phyloP scores from a whole-genome alignment of 768 basidiomycete species.

The Collybia nuda region DNA sequence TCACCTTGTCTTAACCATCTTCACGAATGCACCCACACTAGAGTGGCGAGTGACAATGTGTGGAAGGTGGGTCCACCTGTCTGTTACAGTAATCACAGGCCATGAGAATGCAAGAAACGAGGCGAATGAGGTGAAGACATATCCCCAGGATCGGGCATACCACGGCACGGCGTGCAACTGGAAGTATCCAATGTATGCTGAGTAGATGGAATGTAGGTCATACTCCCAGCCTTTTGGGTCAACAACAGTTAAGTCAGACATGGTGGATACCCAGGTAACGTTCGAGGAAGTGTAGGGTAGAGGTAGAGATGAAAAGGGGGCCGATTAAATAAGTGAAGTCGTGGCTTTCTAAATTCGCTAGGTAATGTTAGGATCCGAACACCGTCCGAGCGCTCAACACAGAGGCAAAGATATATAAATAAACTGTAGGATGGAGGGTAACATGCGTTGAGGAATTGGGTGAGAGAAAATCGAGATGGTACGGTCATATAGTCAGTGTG shows the following conservation, averaged over 20 bases:
- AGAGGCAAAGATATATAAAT: no score
- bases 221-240: constrained; percentile 80
- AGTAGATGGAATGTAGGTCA: constrained; percentile 79
- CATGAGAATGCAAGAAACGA: constrained; percentile 80
- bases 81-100: constrained; percentile 80
- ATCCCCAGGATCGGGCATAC: constrained; percentile 75
- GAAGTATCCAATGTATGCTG: constrained; percentile 79
- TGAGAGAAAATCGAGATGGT: no score
- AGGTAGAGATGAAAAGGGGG: no score
- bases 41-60: constrained; percentile 79
- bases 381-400: no score
- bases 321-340: no score
- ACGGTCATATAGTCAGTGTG: no score
- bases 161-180: constrained; percentile 70
- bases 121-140: constrained; percentile 76
- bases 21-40: constrained; percentile 72
- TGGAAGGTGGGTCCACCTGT: constrained; percentile 65
- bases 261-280: constrained; percentile 22
- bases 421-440: no score
- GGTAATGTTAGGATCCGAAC: no score
- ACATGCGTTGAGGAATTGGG: no score
- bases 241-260: constrained; percentile 73
- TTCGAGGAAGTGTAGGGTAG: no score
- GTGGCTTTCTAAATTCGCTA: no score
- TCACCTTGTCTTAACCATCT: constrained; percentile 84